Percentiles rank a stretch among this genome's conserved stretches.
phyloP scores from a whole-genome alignment of 352 stramenopile genomes.

The Elongisporangium undulatum region DNA sequence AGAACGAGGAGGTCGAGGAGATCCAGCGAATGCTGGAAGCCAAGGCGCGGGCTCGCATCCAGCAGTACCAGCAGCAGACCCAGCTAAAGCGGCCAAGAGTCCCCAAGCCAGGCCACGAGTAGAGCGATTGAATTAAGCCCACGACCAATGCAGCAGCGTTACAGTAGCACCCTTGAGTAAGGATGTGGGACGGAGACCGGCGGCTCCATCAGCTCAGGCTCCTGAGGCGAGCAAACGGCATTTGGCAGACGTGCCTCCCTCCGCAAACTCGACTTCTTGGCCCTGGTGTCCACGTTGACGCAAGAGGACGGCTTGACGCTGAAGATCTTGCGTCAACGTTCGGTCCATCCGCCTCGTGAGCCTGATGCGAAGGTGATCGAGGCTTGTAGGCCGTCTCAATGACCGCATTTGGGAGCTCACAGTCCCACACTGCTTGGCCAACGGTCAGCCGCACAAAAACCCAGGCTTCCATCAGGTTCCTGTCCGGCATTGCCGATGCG shows the following conservation, averaged over 20 bases:
- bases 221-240: too few relatives aligned
- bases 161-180: too few relatives aligned
- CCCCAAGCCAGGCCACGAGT: neutral
- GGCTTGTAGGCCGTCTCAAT: neutral
- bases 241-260: too few relatives aligned
- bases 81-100: neutral
- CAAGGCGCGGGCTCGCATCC: slow-evolving; percentile 52
- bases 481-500: too few relatives aligned
- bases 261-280: neutral
- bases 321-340: neutral
- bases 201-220: too few relatives aligned
- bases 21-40: slow-evolving; percentile 50
- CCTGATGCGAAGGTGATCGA: neutral
- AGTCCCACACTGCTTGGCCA: too few relatives aligned
- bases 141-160: too few relatives aligned
- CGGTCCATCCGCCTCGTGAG: neutral
- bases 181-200: too few relatives aligned
- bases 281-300: neutral
- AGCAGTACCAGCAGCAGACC: slow-evolving; percentile 23
- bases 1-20: slow-evolving; percentile 35
- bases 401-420: neutral
- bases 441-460: too few relatives aligned
- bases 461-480: too few relatives aligned
- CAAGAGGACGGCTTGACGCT: neutral
- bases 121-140: neutral